Percentiles rank a stretch among this genome's conserved stretches.
phyloP scores from a whole-genome alignment of 495 filamentous ascomycete genomes.

The Usnea hakonensis region DNA sequence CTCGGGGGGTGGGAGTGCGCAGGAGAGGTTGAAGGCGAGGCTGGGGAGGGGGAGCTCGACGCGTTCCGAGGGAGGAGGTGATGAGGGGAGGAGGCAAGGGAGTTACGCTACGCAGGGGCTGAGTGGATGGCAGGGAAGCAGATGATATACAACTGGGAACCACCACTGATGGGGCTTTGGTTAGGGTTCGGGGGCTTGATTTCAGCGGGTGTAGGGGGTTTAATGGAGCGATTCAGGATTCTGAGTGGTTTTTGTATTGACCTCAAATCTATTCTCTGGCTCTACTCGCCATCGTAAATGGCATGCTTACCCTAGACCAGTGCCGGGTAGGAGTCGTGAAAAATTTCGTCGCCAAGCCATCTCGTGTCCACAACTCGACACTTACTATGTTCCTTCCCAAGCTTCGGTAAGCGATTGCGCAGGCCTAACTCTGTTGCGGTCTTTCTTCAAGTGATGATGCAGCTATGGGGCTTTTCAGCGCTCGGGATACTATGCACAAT shows the following conservation, averaged over 20 bases:
- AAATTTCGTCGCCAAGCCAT: background rate
- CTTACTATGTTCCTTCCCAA: background rate
- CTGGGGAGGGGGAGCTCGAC: conserved; percentile 41
- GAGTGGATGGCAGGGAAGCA: conserved; percentile 22
- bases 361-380: conserved; percentile 1
- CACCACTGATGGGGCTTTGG: background rate
- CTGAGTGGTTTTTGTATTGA: background rate
- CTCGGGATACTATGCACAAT: conserved; percentile 1
- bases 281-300: background rate
- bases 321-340: conserved; percentile 6
- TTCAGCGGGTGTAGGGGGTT: background rate
- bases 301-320: background rate
- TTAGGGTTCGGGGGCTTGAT: background rate
- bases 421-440: background rate
- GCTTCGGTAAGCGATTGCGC: background rate
- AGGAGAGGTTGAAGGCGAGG: conserved; percentile 60
- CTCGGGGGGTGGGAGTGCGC: conserved; percentile 28
- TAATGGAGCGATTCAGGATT: background rate
- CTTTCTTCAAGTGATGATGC: background rate
- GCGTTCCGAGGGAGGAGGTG: conserved; percentile 2
- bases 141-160: background rate
- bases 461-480: conserved; percentile 2
- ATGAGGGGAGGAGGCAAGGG: conserved; percentile 15
- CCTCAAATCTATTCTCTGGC: background rate
- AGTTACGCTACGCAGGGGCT: conserved; percentile 22